These are phyloP conservation scores for Ochetophila trinervis DNA, from an alignment of 306 rosid species.

Conservation along the genomic window DNA sequence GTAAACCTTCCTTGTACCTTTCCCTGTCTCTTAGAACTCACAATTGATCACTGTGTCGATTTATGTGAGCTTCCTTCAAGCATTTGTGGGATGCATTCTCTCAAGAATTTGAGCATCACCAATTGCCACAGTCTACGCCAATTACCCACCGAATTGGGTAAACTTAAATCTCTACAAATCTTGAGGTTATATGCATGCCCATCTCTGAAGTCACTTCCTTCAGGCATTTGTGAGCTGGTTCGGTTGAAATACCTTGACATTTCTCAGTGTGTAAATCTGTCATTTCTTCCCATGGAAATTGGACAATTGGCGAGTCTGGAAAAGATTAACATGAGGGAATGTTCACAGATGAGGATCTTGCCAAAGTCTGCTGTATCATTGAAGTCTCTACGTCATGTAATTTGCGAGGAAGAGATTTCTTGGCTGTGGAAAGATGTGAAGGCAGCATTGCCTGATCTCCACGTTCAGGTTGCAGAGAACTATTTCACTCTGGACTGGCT, in stretches of 20 bases:
- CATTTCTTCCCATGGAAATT: constrained; percentile 49
- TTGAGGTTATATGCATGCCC: constrained; percentile 81
- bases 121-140: constrained; percentile 63
- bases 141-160: constrained; percentile 57
- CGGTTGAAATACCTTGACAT: constrained; percentile 62
- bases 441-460: constrained; percentile 47
- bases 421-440: constrained; percentile 60
- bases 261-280: constrained; percentile 66
- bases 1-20: constrained; percentile 38
- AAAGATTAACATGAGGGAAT: constrained; percentile 94
- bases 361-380: constrained; percentile 52
- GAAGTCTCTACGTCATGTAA: constrained; percentile 49
- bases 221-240: constrained; percentile 42
- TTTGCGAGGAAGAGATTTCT: constrained; percentile 81
- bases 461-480: constrained; percentile 63
- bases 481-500: constrained; percentile 69
- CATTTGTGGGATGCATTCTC: constrained; percentile 50
- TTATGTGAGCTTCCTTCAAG: constrained; percentile 53
- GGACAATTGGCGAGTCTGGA: constrained; percentile 54
- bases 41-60: constrained; percentile 81
- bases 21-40: constrained; percentile 62
- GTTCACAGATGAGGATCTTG: constrained; percentile 46
- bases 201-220: constrained; percentile 48
- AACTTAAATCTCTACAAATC: constrained; percentile 43
- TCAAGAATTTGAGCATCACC: constrained; percentile 62